phyloP scores from a whole-genome alignment of 225 moss, liverwort and hornwort genomes.

The Asterella californica region DNA sequence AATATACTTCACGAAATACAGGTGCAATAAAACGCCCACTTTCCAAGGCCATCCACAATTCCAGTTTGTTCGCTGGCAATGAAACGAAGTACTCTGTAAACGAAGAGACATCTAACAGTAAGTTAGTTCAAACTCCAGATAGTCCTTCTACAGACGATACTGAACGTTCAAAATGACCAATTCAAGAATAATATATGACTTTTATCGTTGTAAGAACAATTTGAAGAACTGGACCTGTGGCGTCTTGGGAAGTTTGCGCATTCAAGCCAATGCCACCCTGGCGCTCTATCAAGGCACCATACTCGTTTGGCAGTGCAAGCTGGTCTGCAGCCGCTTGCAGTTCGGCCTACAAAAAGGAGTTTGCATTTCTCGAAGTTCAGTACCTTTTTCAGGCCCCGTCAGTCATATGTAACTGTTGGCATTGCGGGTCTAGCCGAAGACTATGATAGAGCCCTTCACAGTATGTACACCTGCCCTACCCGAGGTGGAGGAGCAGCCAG shows the following conservation, averaged over 20 bases:
- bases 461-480: not conserved
- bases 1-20: slow-evolving; percentile 40
- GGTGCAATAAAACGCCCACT: slow-evolving; percentile 45
- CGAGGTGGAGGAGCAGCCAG: not conserved
- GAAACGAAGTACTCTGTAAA: slow-evolving; percentile 41
- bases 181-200: not conserved
- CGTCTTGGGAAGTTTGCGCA: slow-evolving; percentile 37
- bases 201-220: not conserved
- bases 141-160: not conserved
- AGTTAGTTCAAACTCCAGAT: not conserved
- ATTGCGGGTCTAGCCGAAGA: not conserved
- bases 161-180: not conserved
- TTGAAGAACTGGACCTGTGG: slow-evolving; percentile 24
- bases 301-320: slow-evolving; percentile 39
- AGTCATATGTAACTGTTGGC: not conserved
- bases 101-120: not conserved
- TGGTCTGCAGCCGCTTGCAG: slow-evolving; percentile 33
- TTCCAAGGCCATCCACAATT: slow-evolving; percentile 48
- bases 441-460: not conserved
- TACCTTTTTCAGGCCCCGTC: not conserved
- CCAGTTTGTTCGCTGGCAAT: slow-evolving; percentile 39
- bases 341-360: slow-evolving; percentile 16
- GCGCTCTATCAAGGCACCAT: slow-evolving; percentile 36
- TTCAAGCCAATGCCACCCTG: slow-evolving; percentile 41
- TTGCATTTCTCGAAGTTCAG: not conserved